phyloP scores from a whole-genome alignment of 2,329 filamentous ascomycete species.

The Colletotrichum kahawae region DNA sequence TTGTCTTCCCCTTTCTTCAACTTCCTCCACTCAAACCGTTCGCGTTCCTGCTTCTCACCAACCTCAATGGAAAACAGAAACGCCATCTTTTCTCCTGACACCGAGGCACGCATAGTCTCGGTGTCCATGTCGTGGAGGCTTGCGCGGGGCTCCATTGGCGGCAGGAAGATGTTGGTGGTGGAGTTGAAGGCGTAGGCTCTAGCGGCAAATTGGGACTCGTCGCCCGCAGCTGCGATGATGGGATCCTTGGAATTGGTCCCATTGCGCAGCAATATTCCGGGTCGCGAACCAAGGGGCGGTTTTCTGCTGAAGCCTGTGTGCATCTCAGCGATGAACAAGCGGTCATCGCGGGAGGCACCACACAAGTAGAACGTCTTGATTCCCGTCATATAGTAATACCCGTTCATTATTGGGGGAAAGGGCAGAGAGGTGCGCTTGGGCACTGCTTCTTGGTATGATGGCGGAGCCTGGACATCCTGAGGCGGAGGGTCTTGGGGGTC shows the following conservation, averaged over 20 bases:
- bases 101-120: neutral
- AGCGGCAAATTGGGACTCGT: neutral
- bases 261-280: neutral
- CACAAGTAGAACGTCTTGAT: neutral
- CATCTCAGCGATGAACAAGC: neutral
- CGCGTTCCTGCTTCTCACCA: neutral
- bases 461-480: neutral
- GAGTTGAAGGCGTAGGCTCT: neutral
- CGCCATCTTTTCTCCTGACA: accelerated
- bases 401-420: neutral
- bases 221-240: neutral
- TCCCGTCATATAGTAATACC: neutral
- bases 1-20: neutral
- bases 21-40: neutral
- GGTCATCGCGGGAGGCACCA: neutral
- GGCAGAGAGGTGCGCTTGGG: neutral
- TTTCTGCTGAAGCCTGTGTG: neutral
- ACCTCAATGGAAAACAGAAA: neutral
- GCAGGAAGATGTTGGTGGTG: accelerated
- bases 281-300: neutral
- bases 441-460: neutral
- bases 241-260: neutral
- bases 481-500: neutral
- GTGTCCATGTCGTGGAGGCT: accelerated
- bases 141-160: neutral